Evolutionary conservation across 257 asterid genomes (phyloP).

Genomic region (Solanum pimpinellifolium): DNA sequence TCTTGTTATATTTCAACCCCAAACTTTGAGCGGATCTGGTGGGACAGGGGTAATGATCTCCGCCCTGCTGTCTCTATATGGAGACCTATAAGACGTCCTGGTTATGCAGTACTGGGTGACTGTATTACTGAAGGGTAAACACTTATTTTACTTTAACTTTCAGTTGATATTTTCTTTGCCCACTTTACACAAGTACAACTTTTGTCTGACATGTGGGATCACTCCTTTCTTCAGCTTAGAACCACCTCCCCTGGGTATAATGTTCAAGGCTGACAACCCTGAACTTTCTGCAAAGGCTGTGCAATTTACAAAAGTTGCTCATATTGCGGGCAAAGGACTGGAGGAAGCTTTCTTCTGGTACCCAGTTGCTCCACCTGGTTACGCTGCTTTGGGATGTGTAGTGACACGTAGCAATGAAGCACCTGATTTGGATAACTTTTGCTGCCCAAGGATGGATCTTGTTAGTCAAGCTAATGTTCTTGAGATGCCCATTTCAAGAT

Average conservation of each 20-base stretch:
- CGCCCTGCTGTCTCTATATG: slow-evolving; percentile 90
- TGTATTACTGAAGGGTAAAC: slow-evolving; percentile 92
- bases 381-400: slow-evolving; percentile 88
- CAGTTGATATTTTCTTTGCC: not conserved
- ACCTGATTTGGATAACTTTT: slow-evolving; percentile 51
- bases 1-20: slow-evolving; percentile 68
- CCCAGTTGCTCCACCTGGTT: slow-evolving; percentile 96
- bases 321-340: slow-evolving; percentile 59
- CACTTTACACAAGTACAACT: not conserved
- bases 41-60: slow-evolving; percentile 95
- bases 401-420: slow-evolving; percentile 66
- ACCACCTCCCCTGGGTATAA: slow-evolving; percentile 91
- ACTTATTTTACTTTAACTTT: slow-evolving; percentile 7
- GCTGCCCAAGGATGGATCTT: slow-evolving; percentile 95
- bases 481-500: slow-evolving; percentile 80
- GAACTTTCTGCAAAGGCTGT: slow-evolving; percentile 75
- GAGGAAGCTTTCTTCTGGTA: slow-evolving; percentile 95
- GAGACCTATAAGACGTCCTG: slow-evolving; percentile 86
- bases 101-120: slow-evolving; percentile 84
- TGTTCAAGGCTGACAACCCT: slow-evolving; percentile 68
- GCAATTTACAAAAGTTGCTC: slow-evolving; percentile 90
- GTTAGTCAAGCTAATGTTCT: slow-evolving; percentile 74
- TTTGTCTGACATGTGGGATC: not conserved
- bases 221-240: slow-evolving; percentile 56
- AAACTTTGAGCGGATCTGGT: slow-evolving; percentile 91